A percentile compares a stretch with the other conserved stretches of the same genome.
Conservation (phyloP, 2,329 filamentous ascomycete species). For the Herpotrichia juniperi region DNA sequence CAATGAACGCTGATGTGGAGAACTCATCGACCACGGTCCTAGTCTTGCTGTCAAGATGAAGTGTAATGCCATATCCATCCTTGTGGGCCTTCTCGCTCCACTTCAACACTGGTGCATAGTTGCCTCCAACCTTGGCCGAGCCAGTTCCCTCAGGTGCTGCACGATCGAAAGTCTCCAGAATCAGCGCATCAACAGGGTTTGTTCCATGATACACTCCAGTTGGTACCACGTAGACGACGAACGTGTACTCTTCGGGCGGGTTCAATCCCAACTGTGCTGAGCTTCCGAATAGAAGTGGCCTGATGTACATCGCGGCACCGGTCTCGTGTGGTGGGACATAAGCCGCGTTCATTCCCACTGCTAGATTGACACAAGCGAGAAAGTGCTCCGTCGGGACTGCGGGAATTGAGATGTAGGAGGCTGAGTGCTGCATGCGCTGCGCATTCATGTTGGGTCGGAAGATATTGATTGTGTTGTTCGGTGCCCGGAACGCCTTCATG, state of each 20-base stretch:
- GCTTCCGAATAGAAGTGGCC: slow-evolving; percentile 86
- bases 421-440: slow-evolving; percentile 80
- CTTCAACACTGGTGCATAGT: slow-evolving; percentile 90
- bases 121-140: slow-evolving; percentile 91
- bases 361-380: slow-evolving; percentile 75
- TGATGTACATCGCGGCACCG: slow-evolving; percentile 90
- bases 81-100: slow-evolving; percentile 82
- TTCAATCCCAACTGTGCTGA: slow-evolving; percentile 84
- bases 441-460: slow-evolving; percentile 91
- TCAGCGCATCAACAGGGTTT: slow-evolving; percentile 83
- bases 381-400: slow-evolving; percentile 79
- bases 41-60: slow-evolving; percentile 87
- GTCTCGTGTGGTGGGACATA: slow-evolving; percentile 90
- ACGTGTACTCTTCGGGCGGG: slow-evolving; percentile 90
- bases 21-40: slow-evolving; percentile 93
- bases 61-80: slow-evolving; percentile 89
- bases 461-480: slow-evolving; percentile 75
- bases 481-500: slow-evolving; percentile 91
- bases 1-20: slow-evolving; percentile 91
- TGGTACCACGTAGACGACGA: slow-evolving; percentile 87
- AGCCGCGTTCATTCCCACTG: slow-evolving; percentile 86
- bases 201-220: slow-evolving; percentile 94
- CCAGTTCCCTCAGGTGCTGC: slow-evolving; percentile 91
- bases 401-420: slow-evolving; percentile 82
- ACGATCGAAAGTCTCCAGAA: slow-evolving; percentile 92